Percentiles rank a stretch among this genome's conserved stretches.
Conservation (phyloP, 495 filamentous ascomycete species). For the Terfezia claveryi region DNA sequence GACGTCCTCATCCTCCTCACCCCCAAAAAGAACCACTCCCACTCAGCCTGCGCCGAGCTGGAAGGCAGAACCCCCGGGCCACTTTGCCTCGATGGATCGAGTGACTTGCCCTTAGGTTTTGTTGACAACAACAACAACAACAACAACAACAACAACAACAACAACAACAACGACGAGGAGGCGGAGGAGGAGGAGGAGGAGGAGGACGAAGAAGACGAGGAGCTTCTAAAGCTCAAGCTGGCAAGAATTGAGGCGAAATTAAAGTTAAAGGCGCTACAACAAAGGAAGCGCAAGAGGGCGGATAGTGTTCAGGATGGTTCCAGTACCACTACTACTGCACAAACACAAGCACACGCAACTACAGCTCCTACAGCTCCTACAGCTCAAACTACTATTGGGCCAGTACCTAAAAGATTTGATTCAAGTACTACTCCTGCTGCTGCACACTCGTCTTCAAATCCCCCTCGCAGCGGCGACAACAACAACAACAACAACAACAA, state of each 20-base stretch:
- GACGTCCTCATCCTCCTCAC: neutral
- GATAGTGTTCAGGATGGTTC: neutral
- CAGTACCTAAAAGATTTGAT: neutral
- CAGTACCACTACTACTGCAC: neutral
- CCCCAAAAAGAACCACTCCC: neutral
- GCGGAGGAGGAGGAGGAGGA: no score
- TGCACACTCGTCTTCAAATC: no score
- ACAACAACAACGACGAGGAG: constrained; percentile 28
- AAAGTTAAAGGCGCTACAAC: constrained; percentile 67
- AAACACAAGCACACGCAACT: neutral
- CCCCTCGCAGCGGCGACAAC: no score
- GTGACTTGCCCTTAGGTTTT: no score
- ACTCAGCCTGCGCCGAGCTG: neutral
- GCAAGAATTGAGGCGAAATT: constrained; percentile 68
- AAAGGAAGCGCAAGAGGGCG: constrained; percentile 30
- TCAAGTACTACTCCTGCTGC: no score
- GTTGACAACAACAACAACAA: constrained; percentile 22
- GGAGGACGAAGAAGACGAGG: constrained; percentile 83
- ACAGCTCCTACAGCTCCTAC: neutral
- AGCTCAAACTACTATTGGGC: constrained; percentile 6
- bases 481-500: no score
- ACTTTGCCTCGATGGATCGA: no score
- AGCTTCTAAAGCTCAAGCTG: constrained; percentile 61
- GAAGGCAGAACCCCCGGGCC: neutral
- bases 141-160: constrained; percentile 28